Conservation (phyloP, 2,329 filamentous ascomycete genomes). For the Didymella keratinophila region DNA sequence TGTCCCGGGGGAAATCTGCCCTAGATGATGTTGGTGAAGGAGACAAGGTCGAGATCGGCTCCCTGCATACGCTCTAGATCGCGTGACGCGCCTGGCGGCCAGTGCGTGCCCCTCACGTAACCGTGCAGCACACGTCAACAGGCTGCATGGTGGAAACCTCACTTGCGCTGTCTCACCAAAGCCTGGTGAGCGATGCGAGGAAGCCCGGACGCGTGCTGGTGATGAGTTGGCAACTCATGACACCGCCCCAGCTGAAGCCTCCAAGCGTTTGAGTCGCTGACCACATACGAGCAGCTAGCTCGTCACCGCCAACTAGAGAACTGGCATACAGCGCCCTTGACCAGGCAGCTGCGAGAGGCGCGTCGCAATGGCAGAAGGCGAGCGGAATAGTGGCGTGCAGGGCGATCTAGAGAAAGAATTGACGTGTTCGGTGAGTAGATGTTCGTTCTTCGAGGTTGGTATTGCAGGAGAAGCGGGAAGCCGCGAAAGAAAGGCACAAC, state of each 20-base stretch:
- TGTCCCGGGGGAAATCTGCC: too few relatives aligned
- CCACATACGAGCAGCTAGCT: slow-evolving; percentile 20
- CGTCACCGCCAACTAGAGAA: slow-evolving; percentile 13
- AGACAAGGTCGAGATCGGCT: slow-evolving; percentile 16
- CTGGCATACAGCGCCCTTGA: slow-evolving; percentile 11
- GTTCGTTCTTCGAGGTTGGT: slow-evolving; percentile 21
- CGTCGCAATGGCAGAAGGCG: slow-evolving; percentile 45
- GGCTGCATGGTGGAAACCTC: slow-evolving; percentile 15
- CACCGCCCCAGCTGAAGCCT: slow-evolving; percentile 20
- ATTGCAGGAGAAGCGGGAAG: slow-evolving; percentile 18
- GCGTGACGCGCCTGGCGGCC: slow-evolving; percentile 19
- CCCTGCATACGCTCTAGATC: slow-evolving; percentile 20
- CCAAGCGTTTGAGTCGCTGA: slow-evolving; percentile 25
- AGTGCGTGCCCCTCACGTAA: slow-evolving; percentile 24
- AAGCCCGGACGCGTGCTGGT: slow-evolving; percentile 17
- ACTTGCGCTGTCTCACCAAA: slow-evolving; percentile 17
- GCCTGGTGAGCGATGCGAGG: slow-evolving; percentile 19
- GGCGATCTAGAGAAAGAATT: slow-evolving; percentile 89
- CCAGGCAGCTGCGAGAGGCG: slow-evolving; percentile 3
- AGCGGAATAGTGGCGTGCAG: slow-evolving; percentile 53
- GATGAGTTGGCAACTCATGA: slow-evolving; percentile 24
- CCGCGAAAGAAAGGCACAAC: background rate
- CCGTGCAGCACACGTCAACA: slow-evolving; percentile 24
- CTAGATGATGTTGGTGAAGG: background rate
- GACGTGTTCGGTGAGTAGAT: slow-evolving; percentile 82